A percentile compares a stretch with the other conserved stretches of the same genome.
phyloP scores from a whole-genome alignment of 2,329 filamentous ascomycete genomes.

The Claviceps digitariae region DNA sequence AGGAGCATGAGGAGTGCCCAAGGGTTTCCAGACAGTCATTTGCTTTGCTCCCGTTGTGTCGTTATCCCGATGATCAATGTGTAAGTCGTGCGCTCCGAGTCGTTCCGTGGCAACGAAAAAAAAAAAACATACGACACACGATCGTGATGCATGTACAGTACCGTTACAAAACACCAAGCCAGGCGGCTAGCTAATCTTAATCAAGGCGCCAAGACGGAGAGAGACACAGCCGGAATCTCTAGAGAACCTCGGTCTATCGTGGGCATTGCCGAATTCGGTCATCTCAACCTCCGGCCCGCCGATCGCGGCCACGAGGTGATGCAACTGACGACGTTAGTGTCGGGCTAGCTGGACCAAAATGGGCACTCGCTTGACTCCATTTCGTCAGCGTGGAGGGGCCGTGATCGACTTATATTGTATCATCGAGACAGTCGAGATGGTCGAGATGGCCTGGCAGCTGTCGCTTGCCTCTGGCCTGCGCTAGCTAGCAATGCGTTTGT shows the following conservation, averaged over 20 bases:
- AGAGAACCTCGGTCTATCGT: not conserved
- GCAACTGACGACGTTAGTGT: not conserved
- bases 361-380: not conserved
- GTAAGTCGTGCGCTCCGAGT: no score
- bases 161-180: not conserved
- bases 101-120: no score
- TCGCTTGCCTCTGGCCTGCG: not conserved
- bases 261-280: not conserved
- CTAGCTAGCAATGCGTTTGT: not conserved
- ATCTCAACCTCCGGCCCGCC: not conserved
- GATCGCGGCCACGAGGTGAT: not conserved
- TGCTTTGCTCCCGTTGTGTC: no score
- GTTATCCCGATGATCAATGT: no score
- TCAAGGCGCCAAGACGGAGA: not conserved
- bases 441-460: not conserved
- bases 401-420: not conserved
- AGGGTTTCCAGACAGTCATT: no score
- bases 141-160: no score
- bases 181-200: not conserved
- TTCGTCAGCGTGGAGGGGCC: not conserved
- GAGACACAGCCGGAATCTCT: not conserved
- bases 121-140: no score
- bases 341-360: not conserved
- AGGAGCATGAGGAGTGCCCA: no score
- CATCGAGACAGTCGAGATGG: not conserved